Conservation (phyloP, 768 basidiomycete species). For the Trametes elegans region DNA sequence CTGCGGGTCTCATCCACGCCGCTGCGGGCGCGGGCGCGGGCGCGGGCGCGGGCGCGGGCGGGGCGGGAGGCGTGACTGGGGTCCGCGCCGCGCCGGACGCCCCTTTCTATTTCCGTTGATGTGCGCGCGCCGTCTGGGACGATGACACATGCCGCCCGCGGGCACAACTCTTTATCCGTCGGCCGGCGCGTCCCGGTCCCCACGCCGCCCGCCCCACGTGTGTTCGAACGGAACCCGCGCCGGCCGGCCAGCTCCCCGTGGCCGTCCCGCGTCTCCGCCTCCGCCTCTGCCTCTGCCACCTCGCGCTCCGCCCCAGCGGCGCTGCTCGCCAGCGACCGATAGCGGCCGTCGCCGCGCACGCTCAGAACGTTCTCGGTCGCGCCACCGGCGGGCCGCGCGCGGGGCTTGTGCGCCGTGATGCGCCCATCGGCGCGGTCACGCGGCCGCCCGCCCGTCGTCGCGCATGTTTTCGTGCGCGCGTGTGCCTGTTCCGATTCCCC, state of each 20-base stretch:
- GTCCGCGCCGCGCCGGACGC: not conserved
- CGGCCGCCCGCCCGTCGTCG: not conserved
- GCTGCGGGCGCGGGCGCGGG: not conserved
- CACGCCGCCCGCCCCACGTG: conserved; percentile 27
- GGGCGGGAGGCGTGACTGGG: not conserved
- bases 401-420: not conserved
- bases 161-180: conserved; percentile 15
- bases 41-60: not conserved
- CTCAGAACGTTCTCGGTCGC: conserved; percentile 2
- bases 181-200: conserved; percentile 2
- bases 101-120: conserved; percentile 15
- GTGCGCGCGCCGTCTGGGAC: conserved; percentile 19
- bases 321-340: not conserved
- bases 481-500: not conserved
- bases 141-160: conserved; percentile 16
- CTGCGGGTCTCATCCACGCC: no score
- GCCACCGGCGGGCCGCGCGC: conserved; percentile 2
- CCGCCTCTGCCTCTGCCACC: not conserved
- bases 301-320: not conserved
- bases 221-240: conserved; percentile 19
- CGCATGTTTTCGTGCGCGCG: not conserved
- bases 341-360: not conserved
- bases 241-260: conserved; percentile 4
- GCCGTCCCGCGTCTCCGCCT: not conserved
- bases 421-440: not conserved